Base-by-base conservation (phyloP, 139 green algal species). In the Volvox reticuliferus region DNA sequence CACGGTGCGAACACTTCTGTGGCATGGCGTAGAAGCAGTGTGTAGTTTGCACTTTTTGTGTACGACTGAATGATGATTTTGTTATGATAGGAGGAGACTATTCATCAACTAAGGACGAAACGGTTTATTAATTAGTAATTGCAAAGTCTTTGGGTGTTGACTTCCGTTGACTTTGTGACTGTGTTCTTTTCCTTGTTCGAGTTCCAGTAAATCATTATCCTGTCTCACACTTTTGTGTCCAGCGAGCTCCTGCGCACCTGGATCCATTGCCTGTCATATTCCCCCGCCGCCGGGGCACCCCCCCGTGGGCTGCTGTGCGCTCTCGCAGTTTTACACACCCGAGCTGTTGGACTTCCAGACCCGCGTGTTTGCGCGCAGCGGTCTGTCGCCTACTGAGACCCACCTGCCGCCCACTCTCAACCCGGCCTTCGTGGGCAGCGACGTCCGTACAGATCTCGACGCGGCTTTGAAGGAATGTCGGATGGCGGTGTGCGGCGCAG, bases 381-480 rank as follows among this genome's bases (percentile, higher is more conserved):
- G 88, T 28, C 88, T 91, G 36, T 69, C 63, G 20, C 36, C 35
- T n/a, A 75, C 18, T 6, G 28, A 50, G 33, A 86, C 88, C 1
- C 68, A 82, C 73, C 69, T 84, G 73, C 86, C 67, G 86, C 71
- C 67, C 73, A 90, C n/a, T 28, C 61, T 88, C 65, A 79, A 65
- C 62, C 82, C 82, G 50, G 32, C 55, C 32, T 91, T n/a, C n/a
- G 76, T 80, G 36, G 79, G 79, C 65, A 76, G 75, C 63, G 62
- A 83, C 21, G 32, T 36, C 12, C 32, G 12, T 26, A 91, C 65
- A 26, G 88, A 91, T 78, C 63, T 91, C 26, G 55, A 79, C 63
- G n/a, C 79, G 2, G 92, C 92, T 28, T 88, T 86, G 73, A 77
- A 80, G 26, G 92, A 94, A 82, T 91, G 79, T 37, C 82, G 76